Evolutionary conservation across 2,329 filamentous ascomycete species (phyloP).

Genomic region (Paramyrothecium sp.): DNA sequence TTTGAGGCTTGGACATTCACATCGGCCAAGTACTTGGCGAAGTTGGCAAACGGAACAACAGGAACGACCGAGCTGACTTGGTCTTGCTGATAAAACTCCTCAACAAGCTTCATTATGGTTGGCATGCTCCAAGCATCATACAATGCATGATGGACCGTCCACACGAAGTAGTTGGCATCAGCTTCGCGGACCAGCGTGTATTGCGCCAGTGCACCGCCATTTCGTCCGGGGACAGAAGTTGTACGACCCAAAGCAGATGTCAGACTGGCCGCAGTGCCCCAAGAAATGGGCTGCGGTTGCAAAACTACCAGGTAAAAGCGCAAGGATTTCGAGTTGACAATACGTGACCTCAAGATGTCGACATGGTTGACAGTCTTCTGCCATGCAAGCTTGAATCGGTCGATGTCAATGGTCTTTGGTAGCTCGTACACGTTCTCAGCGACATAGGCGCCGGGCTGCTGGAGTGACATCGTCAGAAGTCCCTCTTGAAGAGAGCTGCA

Average conservation of each 20-base stretch:
- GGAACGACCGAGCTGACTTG: background rate
- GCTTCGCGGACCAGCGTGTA: slow-evolving; percentile 6
- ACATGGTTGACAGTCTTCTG: slow-evolving; percentile 12
- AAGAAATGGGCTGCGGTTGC: slow-evolving; percentile 6
- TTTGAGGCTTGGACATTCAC: background rate
- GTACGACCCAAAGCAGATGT: background rate
- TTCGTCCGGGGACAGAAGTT: slow-evolving; percentile 5
- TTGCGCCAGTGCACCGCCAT: slow-evolving; percentile 10
- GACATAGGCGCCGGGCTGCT: slow-evolving; percentile 16
- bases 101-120: slow-evolving; percentile 8
- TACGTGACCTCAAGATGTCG: slow-evolving; percentile 19
- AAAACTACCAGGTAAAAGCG: slow-evolving; percentile 17
- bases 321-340: slow-evolving; percentile 12
- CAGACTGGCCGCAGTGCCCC: slow-evolving; percentile 6
- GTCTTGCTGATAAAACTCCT: slow-evolving; percentile 5
- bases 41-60: slow-evolving; percentile 9
- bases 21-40: slow-evolving; percentile 10
- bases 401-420: slow-evolving; percentile 2
- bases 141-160: slow-evolving; percentile 16
- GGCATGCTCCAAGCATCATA: slow-evolving; percentile 22
- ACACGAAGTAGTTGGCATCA: slow-evolving; percentile 9
- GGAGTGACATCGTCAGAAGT: slow-evolving; percentile 10
- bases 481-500: slow-evolving; percentile 11
- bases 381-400: slow-evolving; percentile 17
- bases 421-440: slow-evolving; percentile 15